Base-by-base conservation (phyloP, 441 rosid species). In the Erodium trifolium region DNA sequence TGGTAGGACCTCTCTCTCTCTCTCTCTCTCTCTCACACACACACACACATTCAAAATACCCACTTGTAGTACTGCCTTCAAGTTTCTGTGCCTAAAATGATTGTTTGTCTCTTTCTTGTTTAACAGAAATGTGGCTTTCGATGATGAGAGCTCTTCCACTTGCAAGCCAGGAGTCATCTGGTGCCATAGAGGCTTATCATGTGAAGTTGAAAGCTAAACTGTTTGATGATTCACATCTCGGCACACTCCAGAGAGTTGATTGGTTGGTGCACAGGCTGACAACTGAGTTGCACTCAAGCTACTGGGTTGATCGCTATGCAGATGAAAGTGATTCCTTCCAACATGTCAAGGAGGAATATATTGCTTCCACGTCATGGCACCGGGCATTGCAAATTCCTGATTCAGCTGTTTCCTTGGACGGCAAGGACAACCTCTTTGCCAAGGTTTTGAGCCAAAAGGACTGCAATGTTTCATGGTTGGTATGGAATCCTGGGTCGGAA, bases 161-260 rank as follows among this genome's bases (percentile, higher is more conserved):
- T 69, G 98, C 98, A 27, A 93, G 98, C 82, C 97, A 88, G 80
- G 98, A 89, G 82, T 87, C 95, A 76, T 90, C 94, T 18, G 92
- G 97, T 70, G 97, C 98, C 47, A 88, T 91, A 77, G 98, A 91
- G 85, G 90, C 96, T 67, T 93, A 93, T 82, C 98, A 93, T 78
- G 85, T 86, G 34, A 93, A 93, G 85, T 87, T 91, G 67, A 93
- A 91, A 84, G 74, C 82, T 8, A 91, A 87, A 70, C 69, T 93
- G 57, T 93, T 89, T 35, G 98, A 93, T 65, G 97, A 93, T 79
- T 88, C 97, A 19, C 97, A 91, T 74, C 98, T 93, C 53, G 90
- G 90, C 76, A 89, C 98, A 7, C 87, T 89, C 68, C 86, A 81
- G 73, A 91, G 98, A 83, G 96, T 88, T 68, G 97, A 91, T 76